A percentile compares a stretch with the other conserved stretches of the same genome.
These are phyloP conservation scores for Dalechampia spathulata DNA, from an alignment of 441 rosid genomes.

Conservation along the genomic window DNA sequence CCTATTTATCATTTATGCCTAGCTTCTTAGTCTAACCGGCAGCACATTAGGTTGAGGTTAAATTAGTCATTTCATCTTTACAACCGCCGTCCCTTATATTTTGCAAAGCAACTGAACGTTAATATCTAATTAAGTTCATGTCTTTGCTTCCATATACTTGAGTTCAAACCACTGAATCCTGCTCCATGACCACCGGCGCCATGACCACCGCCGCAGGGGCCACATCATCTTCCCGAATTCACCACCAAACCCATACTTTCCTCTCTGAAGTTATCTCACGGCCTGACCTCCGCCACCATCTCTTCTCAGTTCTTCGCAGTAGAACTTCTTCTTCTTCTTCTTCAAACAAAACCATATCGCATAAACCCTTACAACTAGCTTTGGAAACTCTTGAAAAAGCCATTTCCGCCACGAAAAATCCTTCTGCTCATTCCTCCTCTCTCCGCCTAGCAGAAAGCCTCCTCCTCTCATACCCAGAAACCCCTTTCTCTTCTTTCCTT, in stretches of 20 bases:
- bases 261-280: slow-evolving; percentile 30
- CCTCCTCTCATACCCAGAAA: slow-evolving; percentile 33
- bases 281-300: slow-evolving; percentile 31
- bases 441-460: slow-evolving; percentile 44
- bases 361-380: slow-evolving; percentile 35
- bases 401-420: slow-evolving; percentile 23
- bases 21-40: too few species aligned
- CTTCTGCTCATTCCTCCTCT: slow-evolving; percentile 30
- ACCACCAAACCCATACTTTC: slow-evolving; percentile 27
- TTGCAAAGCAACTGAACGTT: slow-evolving; percentile 1
- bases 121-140: too few species aligned
- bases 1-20: too few species aligned
- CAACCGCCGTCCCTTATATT: slow-evolving; percentile 2
- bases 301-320: slow-evolving; percentile 26
- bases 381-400: slow-evolving; percentile 42
- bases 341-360: slow-evolving; percentile 17
- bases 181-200: not conserved
- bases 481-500: slow-evolving; percentile 38
- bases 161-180: not conserved
- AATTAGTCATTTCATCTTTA: not conserved
- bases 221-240: slow-evolving; percentile 24
- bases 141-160: not conserved
- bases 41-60: not conserved
- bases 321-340: slow-evolving; percentile 15
- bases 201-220: not conserved